phyloP scores from a whole-genome alignment of 2,329 filamentous ascomycete genomes.

The Arthrobotrys sinensis region DNA sequence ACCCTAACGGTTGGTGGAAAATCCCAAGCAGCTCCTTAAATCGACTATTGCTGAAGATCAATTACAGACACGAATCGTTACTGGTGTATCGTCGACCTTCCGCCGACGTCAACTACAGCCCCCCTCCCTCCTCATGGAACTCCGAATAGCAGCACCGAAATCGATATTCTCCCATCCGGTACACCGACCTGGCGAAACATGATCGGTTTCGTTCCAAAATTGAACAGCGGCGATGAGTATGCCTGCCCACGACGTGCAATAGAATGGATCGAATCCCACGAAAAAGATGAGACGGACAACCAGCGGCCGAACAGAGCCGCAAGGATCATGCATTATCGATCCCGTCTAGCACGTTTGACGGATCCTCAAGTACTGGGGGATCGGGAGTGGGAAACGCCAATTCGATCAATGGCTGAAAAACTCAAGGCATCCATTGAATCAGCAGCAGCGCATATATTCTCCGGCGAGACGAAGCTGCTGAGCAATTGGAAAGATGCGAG shows the following conservation, averaged over 20 bases:
- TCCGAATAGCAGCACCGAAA: neutral
- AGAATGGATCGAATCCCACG: conserved; percentile 17
- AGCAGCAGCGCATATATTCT: conserved; percentile 14
- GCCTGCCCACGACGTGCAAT: conserved; percentile 4
- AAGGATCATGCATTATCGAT: conserved; percentile 15
- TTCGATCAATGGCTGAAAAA: conserved; percentile 7
- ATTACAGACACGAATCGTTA: neutral
- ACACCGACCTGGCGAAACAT: conserved; percentile 1
- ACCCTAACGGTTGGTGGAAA: conserved; percentile 3
- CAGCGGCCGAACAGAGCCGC: conserved; percentile 12
- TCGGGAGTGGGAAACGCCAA: neutral
- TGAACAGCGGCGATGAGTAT: neutral
- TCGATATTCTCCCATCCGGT: neutral
- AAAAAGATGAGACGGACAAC: neutral
- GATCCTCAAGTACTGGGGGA: neutral
- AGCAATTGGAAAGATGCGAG: neutral
- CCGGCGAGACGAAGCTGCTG: neutral
- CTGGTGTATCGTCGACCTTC: conserved; percentile 18
- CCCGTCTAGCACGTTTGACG: conserved; percentile 24
- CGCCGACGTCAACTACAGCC: neutral
- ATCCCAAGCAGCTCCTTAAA: neutral
- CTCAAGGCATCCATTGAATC: conserved; percentile 17
- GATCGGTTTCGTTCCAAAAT: neutral
- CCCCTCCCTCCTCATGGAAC: neutral
- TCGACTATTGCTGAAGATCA: neutral